Conservation (phyloP, 2,329 filamentous ascomycete genomes). For the Colletotrichum caudatum region DNA sequence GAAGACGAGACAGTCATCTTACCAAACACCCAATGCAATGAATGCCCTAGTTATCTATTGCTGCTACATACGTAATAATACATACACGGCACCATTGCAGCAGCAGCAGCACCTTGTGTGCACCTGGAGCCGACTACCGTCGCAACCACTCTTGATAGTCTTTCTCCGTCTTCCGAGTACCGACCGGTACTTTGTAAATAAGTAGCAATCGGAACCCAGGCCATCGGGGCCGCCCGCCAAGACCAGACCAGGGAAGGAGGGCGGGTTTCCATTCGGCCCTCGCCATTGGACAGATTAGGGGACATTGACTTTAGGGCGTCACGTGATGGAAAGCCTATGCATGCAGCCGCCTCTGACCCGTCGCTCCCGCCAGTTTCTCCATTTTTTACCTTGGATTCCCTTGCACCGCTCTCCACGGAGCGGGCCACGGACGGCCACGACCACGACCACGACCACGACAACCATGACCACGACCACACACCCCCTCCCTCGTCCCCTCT, state of each 20-base stretch:
- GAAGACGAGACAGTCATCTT: background rate
- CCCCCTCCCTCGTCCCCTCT: too few species aligned
- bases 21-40: background rate
- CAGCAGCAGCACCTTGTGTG: background rate
- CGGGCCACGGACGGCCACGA: background rate
- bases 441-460: too few species aligned
- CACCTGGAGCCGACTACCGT: background rate
- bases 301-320: slow-evolving; percentile 33
- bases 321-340: slow-evolving; percentile 37
- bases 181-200: background rate
- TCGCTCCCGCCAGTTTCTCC: slow-evolving; percentile 37
- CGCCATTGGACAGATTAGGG: slow-evolving; percentile 26
- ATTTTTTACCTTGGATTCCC: slow-evolving; percentile 38
- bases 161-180: background rate
- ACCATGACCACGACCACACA: background rate
- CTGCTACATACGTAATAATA: too few species aligned
- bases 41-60: too few species aligned
- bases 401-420: slow-evolving; percentile 25
- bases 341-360: slow-evolving; percentile 40
- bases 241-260: background rate
- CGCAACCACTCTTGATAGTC: background rate
- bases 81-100: background rate
- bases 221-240: background rate
- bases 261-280: background rate
- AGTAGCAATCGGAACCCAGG: background rate